phyloP scores from a whole-genome alignment of 2,329 filamentous ascomycete genomes.

The Colletotrichum limetticola region DNA sequence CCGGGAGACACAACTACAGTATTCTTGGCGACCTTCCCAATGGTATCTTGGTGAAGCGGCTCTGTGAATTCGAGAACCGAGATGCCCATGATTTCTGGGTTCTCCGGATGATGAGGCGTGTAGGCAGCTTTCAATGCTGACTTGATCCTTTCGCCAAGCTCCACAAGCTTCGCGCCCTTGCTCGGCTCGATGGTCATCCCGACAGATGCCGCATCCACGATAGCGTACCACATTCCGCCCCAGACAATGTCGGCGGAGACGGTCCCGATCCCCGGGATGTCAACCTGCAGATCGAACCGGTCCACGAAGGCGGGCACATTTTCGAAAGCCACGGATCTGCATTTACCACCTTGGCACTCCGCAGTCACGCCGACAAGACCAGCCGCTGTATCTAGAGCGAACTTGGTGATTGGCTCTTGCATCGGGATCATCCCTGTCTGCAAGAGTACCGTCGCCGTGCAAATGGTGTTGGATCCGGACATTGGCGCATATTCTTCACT shows the following conservation, averaged over 20 bases:
- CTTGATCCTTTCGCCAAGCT: conserved; percentile 55
- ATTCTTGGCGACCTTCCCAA: conserved; percentile 47
- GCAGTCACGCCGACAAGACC: conserved; percentile 52
- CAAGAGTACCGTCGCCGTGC: conserved; percentile 54
- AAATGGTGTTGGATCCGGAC: conserved; percentile 56
- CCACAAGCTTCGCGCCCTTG: conserved; percentile 48
- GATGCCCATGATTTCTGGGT: conserved; percentile 52
- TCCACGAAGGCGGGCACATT: conserved; percentile 57
- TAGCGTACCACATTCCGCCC: conserved; percentile 57
- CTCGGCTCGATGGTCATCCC: conserved; percentile 47
- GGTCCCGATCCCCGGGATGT: conserved; percentile 52
- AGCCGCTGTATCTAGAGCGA: conserved; percentile 51
- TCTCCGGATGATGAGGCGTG: conserved; percentile 55
- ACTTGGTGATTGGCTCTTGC: conserved; percentile 50
- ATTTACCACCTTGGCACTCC: conserved; percentile 53
- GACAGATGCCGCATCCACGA: conserved; percentile 52
- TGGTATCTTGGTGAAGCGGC: conserved; percentile 39
- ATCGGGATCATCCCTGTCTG: conserved; percentile 57
- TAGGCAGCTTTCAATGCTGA: conserved; percentile 46
- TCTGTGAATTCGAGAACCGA: conserved; percentile 51
- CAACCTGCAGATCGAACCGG: conserved; percentile 50
- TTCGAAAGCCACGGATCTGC: conserved; percentile 54
- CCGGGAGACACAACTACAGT: conserved; percentile 57
- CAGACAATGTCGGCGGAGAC: conserved; percentile 56
- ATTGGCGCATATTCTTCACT: conserved; percentile 40